Percentiles rank a stretch among this genome's conserved stretches.
phyloP scores from a whole-genome alignment of 192 early-diverging fungal species.

The Phlyctochytrium planicorne region DNA sequence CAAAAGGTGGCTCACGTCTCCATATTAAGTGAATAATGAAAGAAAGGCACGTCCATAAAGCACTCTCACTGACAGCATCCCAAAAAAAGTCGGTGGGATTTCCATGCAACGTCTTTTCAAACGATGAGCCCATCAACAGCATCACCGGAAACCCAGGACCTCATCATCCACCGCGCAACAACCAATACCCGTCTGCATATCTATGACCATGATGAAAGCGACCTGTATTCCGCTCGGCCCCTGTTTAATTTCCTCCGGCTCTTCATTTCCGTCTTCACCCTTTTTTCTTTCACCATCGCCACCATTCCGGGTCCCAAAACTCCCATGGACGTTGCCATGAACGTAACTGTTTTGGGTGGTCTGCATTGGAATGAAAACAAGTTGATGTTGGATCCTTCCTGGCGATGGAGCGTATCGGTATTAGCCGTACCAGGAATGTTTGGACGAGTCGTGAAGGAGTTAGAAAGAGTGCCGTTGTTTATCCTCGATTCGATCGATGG shows the following conservation, averaged over 20 bases:
- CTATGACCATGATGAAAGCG: conserved; percentile 9
- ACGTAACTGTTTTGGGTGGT: conserved; percentile 16
- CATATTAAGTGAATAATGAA: no score
- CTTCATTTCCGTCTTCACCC: conserved; percentile 18
- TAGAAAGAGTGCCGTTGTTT: conserved; percentile 4
- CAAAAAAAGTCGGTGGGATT: no score
- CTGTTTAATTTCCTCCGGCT: conserved; percentile 20
- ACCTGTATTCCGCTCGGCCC: background rate
- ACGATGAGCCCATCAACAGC: no score
- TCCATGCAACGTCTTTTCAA: no score
- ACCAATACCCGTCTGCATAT: conserved; percentile 9
- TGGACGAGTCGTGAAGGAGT: conserved; percentile 20
- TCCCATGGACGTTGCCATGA: conserved; percentile 22
- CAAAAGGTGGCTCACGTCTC: no score
- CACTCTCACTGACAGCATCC: no score
- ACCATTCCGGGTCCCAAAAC: conserved; percentile 22
- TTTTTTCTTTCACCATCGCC: conserved; percentile 18
- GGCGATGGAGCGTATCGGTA: background rate
- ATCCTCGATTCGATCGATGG: conserved; percentile 26
- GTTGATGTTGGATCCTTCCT: background rate
- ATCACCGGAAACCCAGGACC: conserved; percentile 12
- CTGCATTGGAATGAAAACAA: background rate
- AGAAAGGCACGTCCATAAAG: no score
- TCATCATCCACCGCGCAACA: conserved; percentile 16
- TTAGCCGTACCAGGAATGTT: conserved; percentile 36